A percentile compares a stretch with the other conserved stretches of the same genome.
Evolutionary conservation across 164 flowering plant species (phyloP).

Genomic region (Annona squamosa): DNA sequence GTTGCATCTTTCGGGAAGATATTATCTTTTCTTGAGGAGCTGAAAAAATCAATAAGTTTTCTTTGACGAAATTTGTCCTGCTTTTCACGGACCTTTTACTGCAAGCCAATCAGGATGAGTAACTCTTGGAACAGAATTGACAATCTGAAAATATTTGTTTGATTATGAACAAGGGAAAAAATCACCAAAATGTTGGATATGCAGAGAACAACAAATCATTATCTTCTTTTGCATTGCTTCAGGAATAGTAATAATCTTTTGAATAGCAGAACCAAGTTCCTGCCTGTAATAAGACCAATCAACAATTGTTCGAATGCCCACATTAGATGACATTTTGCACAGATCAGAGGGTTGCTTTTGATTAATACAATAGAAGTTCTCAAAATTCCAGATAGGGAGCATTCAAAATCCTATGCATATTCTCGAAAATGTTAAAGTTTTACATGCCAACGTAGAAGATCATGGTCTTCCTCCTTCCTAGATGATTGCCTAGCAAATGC

Average conservation of each 20-base stretch:
- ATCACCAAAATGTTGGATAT: background rate
- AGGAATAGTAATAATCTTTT: constrained; percentile 94
- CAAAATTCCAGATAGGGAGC: too few species aligned
- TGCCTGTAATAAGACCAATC: constrained; percentile 99
- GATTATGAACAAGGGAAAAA: background rate
- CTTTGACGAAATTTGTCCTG: constrained; percentile 91
- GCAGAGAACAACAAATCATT: constrained; percentile 5
- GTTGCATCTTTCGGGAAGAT: constrained; percentile 12
- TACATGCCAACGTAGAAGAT: too few species aligned
- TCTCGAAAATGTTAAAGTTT: too few species aligned
- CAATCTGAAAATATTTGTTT: constrained; percentile 43
- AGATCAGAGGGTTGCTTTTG: too few species aligned
- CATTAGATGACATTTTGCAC: constrained; percentile 92
- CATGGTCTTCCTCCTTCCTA: too few species aligned
- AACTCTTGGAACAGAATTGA: constrained; percentile 96
- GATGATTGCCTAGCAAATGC: too few species aligned
- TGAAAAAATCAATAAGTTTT: constrained; percentile 75
- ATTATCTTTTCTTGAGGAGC: constrained; percentile 29
- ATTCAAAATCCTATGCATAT: too few species aligned
- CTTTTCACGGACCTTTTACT: constrained; percentile 91
- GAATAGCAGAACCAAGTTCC: constrained; percentile 90
- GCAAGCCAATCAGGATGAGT: constrained; percentile 98
- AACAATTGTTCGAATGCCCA: constrained; percentile 75
- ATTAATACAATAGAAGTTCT: too few species aligned
- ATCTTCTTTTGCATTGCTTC: constrained; percentile 99